A percentile compares a stretch with the other conserved stretches of the same genome.
These are phyloP conservation scores for Ramaria sp. DNA, from an alignment of 768 basidiomycete species.

Conservation along the genomic window DNA sequence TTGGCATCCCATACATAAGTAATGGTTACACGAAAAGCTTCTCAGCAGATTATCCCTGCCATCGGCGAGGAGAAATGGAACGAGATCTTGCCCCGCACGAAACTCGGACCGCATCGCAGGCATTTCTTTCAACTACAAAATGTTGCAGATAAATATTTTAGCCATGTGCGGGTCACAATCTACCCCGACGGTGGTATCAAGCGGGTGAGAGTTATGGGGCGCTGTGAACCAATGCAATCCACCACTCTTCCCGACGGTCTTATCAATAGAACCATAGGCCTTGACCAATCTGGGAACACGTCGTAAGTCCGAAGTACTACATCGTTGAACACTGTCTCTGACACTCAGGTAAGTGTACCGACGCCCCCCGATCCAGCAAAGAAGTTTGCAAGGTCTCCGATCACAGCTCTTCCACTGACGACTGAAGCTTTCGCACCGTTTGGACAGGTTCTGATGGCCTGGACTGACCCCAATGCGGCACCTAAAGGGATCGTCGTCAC, in stretches of 20 bases:
- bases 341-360: too few species aligned
- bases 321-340: too few species aligned
- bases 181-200: slow-evolving; percentile 95
- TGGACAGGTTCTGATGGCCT: slow-evolving; percentile 88
- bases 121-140: slow-evolving; percentile 82
- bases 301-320: too few species aligned
- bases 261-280: neutral
- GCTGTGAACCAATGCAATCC: slow-evolving; percentile 25
- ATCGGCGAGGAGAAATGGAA: slow-evolving; percentile 52
- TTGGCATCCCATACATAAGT: neutral
- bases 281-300: neutral
- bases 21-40: neutral
- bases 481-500: slow-evolving; percentile 64
- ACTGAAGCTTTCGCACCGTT: slow-evolving; percentile 80
- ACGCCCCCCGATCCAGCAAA: neutral
- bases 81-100: slow-evolving; percentile 59
- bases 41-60: slow-evolving; percentile 15
- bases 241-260: neutral
- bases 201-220: slow-evolving; percentile 74
- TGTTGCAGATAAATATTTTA: slow-evolving; percentile 43
- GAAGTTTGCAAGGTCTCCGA: slow-evolving; percentile 3
- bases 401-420: slow-evolving; percentile 64
- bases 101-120: slow-evolving; percentile 80
- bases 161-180: slow-evolving; percentile 82
- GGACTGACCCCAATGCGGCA: slow-evolving; percentile 50